Evolutionary conservation across 805 yeast genomes (phyloP).

Genomic region (Isabelozyma pseudorhagii): DNA sequence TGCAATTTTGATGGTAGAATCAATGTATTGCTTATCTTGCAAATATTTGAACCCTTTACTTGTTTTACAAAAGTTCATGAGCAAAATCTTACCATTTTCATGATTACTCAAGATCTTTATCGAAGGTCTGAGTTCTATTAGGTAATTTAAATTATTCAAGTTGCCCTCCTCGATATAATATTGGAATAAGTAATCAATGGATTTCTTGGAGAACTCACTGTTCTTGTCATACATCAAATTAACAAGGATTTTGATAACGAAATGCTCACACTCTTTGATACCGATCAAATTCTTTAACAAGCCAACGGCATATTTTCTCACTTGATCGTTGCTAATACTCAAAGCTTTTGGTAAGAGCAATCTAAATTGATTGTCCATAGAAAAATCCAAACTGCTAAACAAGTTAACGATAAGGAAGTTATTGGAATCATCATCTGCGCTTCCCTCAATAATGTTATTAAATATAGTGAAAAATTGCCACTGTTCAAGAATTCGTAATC

Average conservation of each 20-base stretch:
- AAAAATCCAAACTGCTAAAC: constrained; percentile 60
- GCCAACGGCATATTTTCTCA: constrained; percentile 58
- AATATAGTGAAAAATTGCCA: constrained; percentile 85
- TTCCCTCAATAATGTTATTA: constrained; percentile 61
- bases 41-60: constrained; percentile 69
- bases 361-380: constrained; percentile 62
- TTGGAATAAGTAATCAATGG: constrained; percentile 18
- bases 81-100: constrained; percentile 39
- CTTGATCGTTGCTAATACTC: constrained; percentile 46
- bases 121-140: constrained; percentile 56
- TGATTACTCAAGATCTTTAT: constrained; percentile 31
- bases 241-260: constrained; percentile 55
- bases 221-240: constrained; percentile 69
- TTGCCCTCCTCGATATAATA: constrained; percentile 16
- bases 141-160: constrained; percentile 43
- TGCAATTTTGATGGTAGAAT: constrained; percentile 69
- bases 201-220: constrained; percentile 13
- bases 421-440: constrained; percentile 23
- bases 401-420: constrained; percentile 57
- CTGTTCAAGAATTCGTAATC: constrained; percentile 66
- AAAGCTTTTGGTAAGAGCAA: constrained; percentile 64
- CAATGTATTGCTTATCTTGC: constrained; percentile 56
- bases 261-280: constrained; percentile 33
- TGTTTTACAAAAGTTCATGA: constrained; percentile 62
- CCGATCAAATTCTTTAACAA: constrained; percentile 42